Evolutionary conservation across 495 filamentous ascomycete species (phyloP).

Genomic region (Neurospora africana): DNA sequence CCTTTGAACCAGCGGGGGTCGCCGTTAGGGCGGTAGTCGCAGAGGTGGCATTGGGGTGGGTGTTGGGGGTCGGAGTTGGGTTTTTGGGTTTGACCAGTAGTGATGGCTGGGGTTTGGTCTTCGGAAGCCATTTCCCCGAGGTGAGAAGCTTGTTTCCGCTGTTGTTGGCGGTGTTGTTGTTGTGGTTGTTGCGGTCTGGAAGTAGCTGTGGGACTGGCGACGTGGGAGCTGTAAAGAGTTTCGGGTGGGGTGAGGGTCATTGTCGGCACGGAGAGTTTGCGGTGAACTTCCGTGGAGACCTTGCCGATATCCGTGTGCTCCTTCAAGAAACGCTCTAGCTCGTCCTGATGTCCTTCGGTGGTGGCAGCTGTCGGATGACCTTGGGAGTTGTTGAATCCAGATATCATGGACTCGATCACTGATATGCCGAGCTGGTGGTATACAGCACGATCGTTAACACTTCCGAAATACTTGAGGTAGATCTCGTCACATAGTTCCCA

Average conservation of each 20-base stretch:
- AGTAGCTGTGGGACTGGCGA: not conserved
- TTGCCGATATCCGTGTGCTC: constrained; percentile 1
- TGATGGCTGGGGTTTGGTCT: not conserved
- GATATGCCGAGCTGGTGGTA: constrained; percentile 30
- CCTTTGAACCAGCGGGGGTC: constrained; percentile 44
- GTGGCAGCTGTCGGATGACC: not conserved
- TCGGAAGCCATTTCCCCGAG: not conserved
- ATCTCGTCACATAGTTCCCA: constrained; percentile 28
- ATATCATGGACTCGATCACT: constrained; percentile 26
- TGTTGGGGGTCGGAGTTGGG: constrained; percentile 29
- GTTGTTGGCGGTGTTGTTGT: constrained; percentile 1
- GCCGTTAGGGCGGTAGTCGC: constrained; percentile 40
- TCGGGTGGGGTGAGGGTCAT: constrained; percentile 1
- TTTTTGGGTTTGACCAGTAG: constrained; percentile 9
- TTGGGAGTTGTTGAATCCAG: constrained; percentile 10
- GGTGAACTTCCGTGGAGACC: not conserved
- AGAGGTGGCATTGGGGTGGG: constrained; percentile 34
- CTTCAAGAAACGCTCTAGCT: constrained; percentile 17
- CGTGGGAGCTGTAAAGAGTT: not conserved
- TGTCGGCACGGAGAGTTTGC: constrained; percentile 5
- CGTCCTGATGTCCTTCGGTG: constrained; percentile 7
- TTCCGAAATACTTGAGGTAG: constrained; percentile 18
- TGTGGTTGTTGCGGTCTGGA: not conserved
- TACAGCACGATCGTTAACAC: constrained; percentile 15
- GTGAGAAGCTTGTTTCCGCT: not conserved